Conservation (phyloP, 441 rosid genomes). For the Adansonia gregorii region DNA sequence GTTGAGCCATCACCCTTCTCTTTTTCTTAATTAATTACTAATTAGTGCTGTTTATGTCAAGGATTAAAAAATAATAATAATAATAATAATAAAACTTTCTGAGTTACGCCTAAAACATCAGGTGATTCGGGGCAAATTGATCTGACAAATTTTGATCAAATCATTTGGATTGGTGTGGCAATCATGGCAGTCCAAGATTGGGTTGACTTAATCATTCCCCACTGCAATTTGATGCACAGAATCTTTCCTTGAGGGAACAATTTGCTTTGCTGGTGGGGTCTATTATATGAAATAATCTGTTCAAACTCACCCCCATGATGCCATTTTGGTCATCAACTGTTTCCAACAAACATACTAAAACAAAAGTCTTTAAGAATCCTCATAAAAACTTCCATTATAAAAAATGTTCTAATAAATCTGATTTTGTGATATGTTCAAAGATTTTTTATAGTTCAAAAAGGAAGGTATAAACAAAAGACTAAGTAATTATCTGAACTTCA, state of each 20-base stretch:
- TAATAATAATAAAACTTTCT: not conserved
- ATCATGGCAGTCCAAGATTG: conserved; percentile 46
- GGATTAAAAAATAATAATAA: not conserved
- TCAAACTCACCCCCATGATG: conserved; percentile 2
- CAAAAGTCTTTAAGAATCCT: conserved; percentile 10
- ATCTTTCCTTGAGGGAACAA: not conserved
- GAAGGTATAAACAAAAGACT: conserved; percentile 22
- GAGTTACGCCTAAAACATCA: not conserved
- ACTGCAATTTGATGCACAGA: conserved; percentile 4
- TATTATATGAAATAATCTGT: not conserved
- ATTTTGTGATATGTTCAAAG: conserved; percentile 17
- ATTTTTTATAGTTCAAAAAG: conserved; percentile 22
- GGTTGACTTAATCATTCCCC: conserved; percentile 42
- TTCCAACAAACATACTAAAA: not conserved
- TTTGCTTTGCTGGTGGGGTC: not conserved
- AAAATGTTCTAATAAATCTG: not conserved
- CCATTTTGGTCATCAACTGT: conserved; percentile 9
- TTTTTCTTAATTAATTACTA: not conserved
- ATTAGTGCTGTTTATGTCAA: not conserved
- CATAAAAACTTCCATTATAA: not conserved
- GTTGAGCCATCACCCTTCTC: not conserved
- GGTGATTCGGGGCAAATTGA: conserved; percentile 26
- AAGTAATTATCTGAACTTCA: conserved; percentile 39
- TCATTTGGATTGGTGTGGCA: conserved; percentile 35
- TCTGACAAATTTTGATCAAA: conserved; percentile 33